phyloP scores from a whole-genome alignment of 1,284 basidiomycete species.

The Exobasidium cylindrosporum region DNA sequence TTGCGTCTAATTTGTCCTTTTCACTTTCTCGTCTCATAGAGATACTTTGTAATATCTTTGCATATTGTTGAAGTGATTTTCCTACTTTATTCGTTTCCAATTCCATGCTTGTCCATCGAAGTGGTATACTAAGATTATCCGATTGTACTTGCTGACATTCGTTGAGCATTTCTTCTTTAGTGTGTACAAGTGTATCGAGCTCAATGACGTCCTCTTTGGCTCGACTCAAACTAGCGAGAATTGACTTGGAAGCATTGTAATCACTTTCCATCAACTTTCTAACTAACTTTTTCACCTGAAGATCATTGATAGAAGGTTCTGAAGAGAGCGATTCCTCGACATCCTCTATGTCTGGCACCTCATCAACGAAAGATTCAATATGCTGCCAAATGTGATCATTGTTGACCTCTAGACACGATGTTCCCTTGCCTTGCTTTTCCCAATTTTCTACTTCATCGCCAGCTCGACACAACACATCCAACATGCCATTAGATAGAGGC shows the following conservation, averaged over 20 bases:
- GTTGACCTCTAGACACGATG: neutral
- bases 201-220: constrained; percentile 2
- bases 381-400: neutral
- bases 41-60: neutral
- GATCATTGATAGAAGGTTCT: neutral
- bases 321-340: neutral
- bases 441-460: neutral
- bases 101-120: constrained; percentile 3
- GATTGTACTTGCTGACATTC: neutral
- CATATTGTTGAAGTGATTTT: neutral
- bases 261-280: neutral
- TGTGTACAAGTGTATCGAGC: neutral
- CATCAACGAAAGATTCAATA: neutral
- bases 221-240: neutral
- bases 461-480: constrained; percentile 2
- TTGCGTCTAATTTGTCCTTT: neutral
- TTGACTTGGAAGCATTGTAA: neutral
- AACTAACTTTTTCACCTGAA: neutral
- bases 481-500: constrained; percentile 9
- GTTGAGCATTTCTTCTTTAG: neutral
- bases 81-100: neutral
- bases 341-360: neutral
- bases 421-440: neutral
- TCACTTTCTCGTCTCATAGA: neutral
- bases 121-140: neutral